Evolutionary conservation across 2,329 filamentous ascomycete genomes (phyloP), one percentile per base, ranked within the genome.

Genomic region (Dendryphion nanum): DNA sequence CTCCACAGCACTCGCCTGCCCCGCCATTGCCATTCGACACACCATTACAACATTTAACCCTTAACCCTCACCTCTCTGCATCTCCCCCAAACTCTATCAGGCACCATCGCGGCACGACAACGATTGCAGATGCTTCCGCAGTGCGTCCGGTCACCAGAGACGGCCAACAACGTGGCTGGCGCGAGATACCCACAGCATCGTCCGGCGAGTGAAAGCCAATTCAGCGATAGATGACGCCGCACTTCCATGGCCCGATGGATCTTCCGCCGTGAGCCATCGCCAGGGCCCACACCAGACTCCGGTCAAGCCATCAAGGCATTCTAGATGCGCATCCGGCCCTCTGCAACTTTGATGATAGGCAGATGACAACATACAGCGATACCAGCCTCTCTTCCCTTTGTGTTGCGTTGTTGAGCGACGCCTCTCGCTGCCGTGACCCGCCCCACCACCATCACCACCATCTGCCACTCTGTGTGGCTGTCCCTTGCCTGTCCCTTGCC

Each of bases 331-430:
- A 41, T 42, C 41, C 18, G 18, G 28, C 33, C 33, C 31, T 19
- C 35, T 32, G 32, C 24, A 33, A 30, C 37, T 8, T 13, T 30
- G 37, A 36, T 43, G 35, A 51, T 48, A 38, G 42, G 39, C 45
- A 19, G 44, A 50, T 47, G 40, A 45, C 44, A 43, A 31, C 45
- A 47, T 21, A 20, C n/a, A n/a, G n/a, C n/a, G n/a, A n/a, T n/a
- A n/a, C n/a, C 55, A 53, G 48, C 50, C 50, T 51, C 42, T n/a
- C n/a, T n/a, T n/a, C n/a, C n/a, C 37, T 49, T 42, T 30, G 43
- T 47, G 42, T 49, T 46, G 42, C 44, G 38, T 44, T 45, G 41
- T 47, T 43, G 44, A 43, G 35, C 37, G 23, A 30, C 17, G 18
- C 5, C 14, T 40, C 37, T 40, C 26, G 5, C 33, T 40, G 32